Evolutionary conservation across 1,139 yeast genomes (phyloP).

Genomic region (Pichia sp.): DNA sequence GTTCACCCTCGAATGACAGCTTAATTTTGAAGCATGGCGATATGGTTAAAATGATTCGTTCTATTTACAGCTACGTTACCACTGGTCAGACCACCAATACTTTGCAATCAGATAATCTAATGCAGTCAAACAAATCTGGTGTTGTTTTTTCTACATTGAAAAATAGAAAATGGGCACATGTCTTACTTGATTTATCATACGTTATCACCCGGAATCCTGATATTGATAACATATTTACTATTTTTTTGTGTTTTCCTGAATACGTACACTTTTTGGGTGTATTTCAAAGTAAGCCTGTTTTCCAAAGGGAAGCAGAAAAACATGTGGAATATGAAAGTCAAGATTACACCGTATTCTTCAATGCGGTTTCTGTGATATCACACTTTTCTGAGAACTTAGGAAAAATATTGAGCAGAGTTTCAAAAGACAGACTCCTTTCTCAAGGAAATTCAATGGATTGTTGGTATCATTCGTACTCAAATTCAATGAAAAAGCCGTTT

Average conservation of each 20-base stretch:
- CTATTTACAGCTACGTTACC: constrained; percentile 63
- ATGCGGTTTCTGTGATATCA: constrained; percentile 66
- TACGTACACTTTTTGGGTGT: constrained; percentile 61
- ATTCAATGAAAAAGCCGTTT: constrained; percentile 20
- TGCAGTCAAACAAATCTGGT: constrained; percentile 37
- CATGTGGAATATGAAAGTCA: constrained; percentile 92
- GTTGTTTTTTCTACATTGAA: constrained; percentile 51
- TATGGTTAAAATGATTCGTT: constrained; percentile 59
- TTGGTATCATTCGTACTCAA: constrained; percentile 20
- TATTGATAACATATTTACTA: constrained; percentile 21
- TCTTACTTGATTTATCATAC: constrained; percentile 79
- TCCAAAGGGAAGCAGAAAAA: constrained; percentile 68
- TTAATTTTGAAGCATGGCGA: constrained; percentile 68
- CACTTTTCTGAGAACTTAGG: constrained; percentile 59
- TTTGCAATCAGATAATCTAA: constrained; percentile 31
- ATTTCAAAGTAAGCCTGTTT: constrained; percentile 77
- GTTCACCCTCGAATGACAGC: constrained; percentile 76
- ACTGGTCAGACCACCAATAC: constrained; percentile 51
- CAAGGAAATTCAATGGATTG: constrained; percentile 22
- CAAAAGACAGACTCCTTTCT: constrained; percentile 16
- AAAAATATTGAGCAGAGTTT: constrained; percentile 40
- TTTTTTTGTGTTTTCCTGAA: constrained; percentile 39
- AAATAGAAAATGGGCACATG: constrained; percentile 79
- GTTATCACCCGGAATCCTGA: constrained; percentile 66
- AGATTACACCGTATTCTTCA: constrained; percentile 78